Conservation (phyloP, 345 rosid species). For the Iberis pinnata region DNA sequence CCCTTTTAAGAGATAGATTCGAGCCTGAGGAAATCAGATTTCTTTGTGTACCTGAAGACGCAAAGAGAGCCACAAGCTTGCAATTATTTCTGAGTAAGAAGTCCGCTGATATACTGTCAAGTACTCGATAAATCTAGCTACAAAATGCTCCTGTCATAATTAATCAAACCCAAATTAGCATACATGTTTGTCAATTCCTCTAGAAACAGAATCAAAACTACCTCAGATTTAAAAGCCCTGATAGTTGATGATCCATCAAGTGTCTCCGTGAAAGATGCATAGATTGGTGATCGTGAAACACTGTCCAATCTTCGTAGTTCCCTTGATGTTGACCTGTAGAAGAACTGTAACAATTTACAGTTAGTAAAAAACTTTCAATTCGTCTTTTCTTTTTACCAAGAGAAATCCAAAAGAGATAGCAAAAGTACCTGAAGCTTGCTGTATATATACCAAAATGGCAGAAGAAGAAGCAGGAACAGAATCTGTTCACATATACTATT, state of each 20-base stretch:
- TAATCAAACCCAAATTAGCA: neutral
- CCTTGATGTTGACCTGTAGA: conserved; percentile 95
- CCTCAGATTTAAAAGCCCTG: conserved; percentile 80
- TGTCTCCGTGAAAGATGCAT: conserved; percentile 80
- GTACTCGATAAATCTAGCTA: conserved; percentile 51
- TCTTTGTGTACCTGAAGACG: conserved; percentile 74
- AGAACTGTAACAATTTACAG: conserved; percentile 50
- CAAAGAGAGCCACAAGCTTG: conserved; percentile 93
- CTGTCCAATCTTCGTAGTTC: conserved; percentile 88
- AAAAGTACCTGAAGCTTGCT: conserved; percentile 75
- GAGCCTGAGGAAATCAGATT: neutral
- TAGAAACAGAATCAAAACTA: conserved; percentile 25
- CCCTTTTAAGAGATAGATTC: neutral
- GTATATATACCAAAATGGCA: conserved; percentile 88
- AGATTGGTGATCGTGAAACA: conserved; percentile 90
- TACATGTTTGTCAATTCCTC: conserved; percentile 1
- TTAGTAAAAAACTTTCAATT: conserved; percentile 19
- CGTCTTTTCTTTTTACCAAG: neutral
- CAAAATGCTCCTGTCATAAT: conserved; percentile 49
- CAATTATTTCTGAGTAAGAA: conserved; percentile 65
- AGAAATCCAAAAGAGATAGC: neutral
- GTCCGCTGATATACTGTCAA: conserved; percentile 67
- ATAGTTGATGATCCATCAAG: conserved; percentile 90
- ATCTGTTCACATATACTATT: conserved; percentile 40
- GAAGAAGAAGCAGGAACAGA: conserved; percentile 64